Evolutionary conservation across 2,329 filamentous ascomycete genomes (phyloP), one percentile per base, ranked within the genome.

Genomic region (Ceratocystis albifundus): DNA sequence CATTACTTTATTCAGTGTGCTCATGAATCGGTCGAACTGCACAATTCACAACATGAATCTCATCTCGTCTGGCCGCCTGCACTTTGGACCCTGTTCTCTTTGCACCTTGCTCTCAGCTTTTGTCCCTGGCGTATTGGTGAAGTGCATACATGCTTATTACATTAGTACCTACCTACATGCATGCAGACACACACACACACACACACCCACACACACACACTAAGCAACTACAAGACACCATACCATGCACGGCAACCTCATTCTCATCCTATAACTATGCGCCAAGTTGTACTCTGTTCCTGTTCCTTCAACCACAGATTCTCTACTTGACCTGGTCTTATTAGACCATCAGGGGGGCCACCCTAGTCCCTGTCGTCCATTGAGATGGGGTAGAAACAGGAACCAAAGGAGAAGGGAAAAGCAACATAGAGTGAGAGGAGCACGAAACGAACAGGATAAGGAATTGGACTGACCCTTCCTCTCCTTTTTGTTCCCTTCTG

Each of bases 21-120:
- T 61, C 32, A 41, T 61, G 25, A 8, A 22, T 44, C 36, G 8
- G 36, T 3, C 25, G 32, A 22, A 5, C 20, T 53, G 48, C 48
- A 25, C 48, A 53, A 25, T 53, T 53, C n/a, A 50, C 46, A 20
- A 10, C 8, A 28, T 53, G 20, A 2, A 25, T 17, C 20, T 53
- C 25, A 22, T 22, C 7, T 20, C 12, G 20, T 65, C 32, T 46
- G 7, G 36, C 25, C 25, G 36, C 25, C 25, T 53, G 62, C 62
- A 65, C 62, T 65, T 65, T 65, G 62, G 44, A 48, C 50, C 50
- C 50, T 65, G 62, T 53, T 65, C 36, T 65, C 62, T 46, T 46
- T 28, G 48, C 48, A 28, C 48, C 48, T 25, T 28, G 48, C 48
- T 4, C 22, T 15, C 20, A 53, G 48, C 20, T 53, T 41, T 53